phyloP scores from a whole-genome alignment of 2,329 filamentous ascomycete genomes.

The Xylaria sp. region DNA sequence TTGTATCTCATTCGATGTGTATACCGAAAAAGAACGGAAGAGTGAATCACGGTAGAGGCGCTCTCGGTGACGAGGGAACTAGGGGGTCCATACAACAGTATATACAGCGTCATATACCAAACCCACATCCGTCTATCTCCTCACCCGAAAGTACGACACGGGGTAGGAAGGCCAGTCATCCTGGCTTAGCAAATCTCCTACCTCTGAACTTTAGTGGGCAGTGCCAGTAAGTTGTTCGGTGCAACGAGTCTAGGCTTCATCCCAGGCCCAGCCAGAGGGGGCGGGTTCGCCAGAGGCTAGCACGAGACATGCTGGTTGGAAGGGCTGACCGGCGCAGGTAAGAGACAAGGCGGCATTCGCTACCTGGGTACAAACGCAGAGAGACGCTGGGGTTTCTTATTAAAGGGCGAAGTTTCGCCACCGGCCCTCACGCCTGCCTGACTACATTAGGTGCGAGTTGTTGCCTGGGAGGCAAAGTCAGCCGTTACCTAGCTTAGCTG shows the following conservation, averaged over 20 bases:
- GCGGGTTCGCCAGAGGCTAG: neutral
- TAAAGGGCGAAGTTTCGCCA: constrained; percentile 1
- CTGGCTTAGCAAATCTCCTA: neutral
- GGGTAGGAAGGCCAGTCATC: neutral
- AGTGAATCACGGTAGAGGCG: neutral
- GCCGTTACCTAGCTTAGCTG: neutral
- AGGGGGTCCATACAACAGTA: neutral
- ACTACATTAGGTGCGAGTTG: neutral
- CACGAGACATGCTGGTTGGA: neutral
- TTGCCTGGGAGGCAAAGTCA: neutral
- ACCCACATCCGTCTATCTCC: neutral
- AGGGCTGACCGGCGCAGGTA: neutral
- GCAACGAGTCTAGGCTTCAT: neutral
- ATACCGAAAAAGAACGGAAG: constrained; percentile 1
- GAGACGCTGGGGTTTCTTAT: neutral
- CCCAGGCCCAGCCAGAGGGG: neutral
- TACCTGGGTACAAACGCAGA: neutral
- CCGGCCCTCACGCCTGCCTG: neutral
- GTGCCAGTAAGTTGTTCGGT: neutral
- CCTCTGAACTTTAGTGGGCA: neutral
- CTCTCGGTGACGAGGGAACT: constrained; percentile 2
- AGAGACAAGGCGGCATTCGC: neutral
- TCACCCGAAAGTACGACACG: neutral
- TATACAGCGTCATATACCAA: neutral
- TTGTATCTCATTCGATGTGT: neutral